Evolutionary conservation across 305 asterid genomes (phyloP).

Genomic region (Fraxinus dipetala): DNA sequence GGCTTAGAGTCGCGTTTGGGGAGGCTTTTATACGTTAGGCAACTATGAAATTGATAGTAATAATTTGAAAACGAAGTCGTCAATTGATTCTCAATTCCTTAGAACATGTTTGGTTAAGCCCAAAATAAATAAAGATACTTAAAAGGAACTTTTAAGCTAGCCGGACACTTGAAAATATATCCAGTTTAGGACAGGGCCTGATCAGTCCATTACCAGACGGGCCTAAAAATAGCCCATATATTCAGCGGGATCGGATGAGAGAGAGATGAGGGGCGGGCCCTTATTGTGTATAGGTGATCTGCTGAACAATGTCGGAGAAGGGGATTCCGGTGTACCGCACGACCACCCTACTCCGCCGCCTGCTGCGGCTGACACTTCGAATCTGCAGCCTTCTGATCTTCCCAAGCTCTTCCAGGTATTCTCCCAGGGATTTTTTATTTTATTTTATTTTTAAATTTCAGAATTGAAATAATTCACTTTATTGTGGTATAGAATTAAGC

Average conservation of each 20-base stretch:
- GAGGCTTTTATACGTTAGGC: too few relatives aligned
- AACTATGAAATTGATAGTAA: too few relatives aligned
- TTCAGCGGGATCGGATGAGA: neutral
- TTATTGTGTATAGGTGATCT: conserved; percentile 84
- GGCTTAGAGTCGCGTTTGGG: neutral
- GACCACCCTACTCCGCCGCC: conserved; percentile 27
- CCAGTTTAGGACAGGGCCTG: neutral
- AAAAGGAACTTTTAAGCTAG: too few relatives aligned
- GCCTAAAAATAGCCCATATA: neutral
- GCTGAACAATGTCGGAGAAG: conserved; percentile 62
- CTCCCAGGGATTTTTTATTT: neutral
- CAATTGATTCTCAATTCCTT: too few relatives aligned
- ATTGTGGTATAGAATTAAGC: neutral
- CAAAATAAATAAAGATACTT: too few relatives aligned
- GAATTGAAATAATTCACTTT: neutral
- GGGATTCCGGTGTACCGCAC: conserved; percentile 21
- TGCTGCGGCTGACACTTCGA: conserved; percentile 29
- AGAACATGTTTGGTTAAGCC: too few relatives aligned
- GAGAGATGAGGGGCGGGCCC: conserved; percentile 67
- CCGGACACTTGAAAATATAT: too few relatives aligned
- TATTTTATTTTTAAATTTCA: neutral
- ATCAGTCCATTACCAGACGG: neutral
- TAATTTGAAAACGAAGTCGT: too few relatives aligned
- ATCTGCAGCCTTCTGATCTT: conserved; percentile 46
- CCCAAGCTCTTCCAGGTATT: conserved; percentile 62